Evolutionary conservation across 441 rosid genomes (phyloP), one percentile per base, ranked within the genome.

Genomic region (Pelargonium australe): DNA sequence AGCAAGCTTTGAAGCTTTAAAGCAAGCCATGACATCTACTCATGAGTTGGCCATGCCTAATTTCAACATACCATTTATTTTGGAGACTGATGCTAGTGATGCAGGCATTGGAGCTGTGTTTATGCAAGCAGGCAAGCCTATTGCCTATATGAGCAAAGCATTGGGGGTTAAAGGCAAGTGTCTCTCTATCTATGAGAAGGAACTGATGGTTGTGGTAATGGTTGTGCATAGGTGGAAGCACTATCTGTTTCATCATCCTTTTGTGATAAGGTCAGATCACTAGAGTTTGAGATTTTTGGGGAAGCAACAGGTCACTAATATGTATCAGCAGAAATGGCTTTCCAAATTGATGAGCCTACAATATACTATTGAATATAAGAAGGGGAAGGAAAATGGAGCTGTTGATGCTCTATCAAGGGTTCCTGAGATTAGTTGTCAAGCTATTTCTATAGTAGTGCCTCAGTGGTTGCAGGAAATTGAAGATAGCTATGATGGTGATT

Each of bases 341-440:
- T 41, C 1, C 12, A 5, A 73, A 73, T 7, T 19, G 20, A 1
- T 1, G 68, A 0, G 68, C 49, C 0, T 69, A 1, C 9, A 13
- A 53, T 73, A 64, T 16, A 17, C 5, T 5, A 65, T 68, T 12
- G 13, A 5, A 0, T 74, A 69, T 20, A 57, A 58, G 7, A 8
- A 40, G 1, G 67, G 73, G 0, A 19, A 1, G 1, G 68, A 63
- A 0, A 68, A 73, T 16, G 0, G 0, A 7, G 68, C 0, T 1
- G 61, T 45, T 23, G 47, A 73, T 63, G 72, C 69, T 0, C 4
- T 73, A 5, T 63, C 72, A 0, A 11, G 61, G 8, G 2, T 47
- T 2, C 25, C 19, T 0, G 65, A 43, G 14, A 8, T 2, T 0
- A 0, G 3, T 0, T 41, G 5, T 5, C 5, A 41, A 0, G 5